Percentiles rank a stretch among this genome's conserved stretches.
phyloP scores from a whole-genome alignment of 345 rosid genomes.

The Gossypium turneri region DNA sequence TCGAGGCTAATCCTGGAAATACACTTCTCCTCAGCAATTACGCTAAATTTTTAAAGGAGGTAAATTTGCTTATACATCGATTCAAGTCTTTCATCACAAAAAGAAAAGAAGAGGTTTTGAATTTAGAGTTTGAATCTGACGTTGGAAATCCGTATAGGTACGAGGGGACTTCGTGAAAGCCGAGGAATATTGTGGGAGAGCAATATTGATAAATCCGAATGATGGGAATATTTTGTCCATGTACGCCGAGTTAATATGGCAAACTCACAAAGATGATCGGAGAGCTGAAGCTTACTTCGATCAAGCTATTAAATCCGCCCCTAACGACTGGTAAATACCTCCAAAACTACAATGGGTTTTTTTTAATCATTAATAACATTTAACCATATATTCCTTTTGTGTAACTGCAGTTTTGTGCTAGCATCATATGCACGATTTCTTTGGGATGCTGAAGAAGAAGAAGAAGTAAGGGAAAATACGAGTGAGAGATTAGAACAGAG shows the following conservation, averaged over 20 bases:
- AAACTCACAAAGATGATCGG: constrained; percentile 51
- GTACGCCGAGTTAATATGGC: constrained; percentile 86
- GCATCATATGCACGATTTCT: constrained; percentile 89
- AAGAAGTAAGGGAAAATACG: constrained; percentile 36
- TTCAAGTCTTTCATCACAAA: not conserved
- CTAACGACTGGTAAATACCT: constrained; percentile 65
- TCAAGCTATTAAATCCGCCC: constrained; percentile 78
- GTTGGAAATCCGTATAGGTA: constrained; percentile 38
- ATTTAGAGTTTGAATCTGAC: not conserved
- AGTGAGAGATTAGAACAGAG: constrained; percentile 21
- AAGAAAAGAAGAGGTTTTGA: not conserved
- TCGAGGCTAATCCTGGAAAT: constrained; percentile 81
- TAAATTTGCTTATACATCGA: not conserved
- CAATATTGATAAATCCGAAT: constrained; percentile 54
- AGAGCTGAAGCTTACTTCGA: constrained; percentile 75
- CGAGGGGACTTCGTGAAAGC: constrained; percentile 58
- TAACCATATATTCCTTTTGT: not conserved
- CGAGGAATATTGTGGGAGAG: constrained; percentile 81
- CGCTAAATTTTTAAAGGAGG: constrained; percentile 90
- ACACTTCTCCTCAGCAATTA: constrained; percentile 76
- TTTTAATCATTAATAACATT: not conserved
- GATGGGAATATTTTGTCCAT: constrained; percentile 74
- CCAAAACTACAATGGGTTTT: not conserved
- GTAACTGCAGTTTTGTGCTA: constrained; percentile 57
- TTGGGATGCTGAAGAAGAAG: constrained; percentile 86